Evolutionary conservation across 371 early-diverging fungal genomes (phyloP), one percentile per base, ranked within the genome.

Genomic region (Syncephalis plumigaleata): DNA sequence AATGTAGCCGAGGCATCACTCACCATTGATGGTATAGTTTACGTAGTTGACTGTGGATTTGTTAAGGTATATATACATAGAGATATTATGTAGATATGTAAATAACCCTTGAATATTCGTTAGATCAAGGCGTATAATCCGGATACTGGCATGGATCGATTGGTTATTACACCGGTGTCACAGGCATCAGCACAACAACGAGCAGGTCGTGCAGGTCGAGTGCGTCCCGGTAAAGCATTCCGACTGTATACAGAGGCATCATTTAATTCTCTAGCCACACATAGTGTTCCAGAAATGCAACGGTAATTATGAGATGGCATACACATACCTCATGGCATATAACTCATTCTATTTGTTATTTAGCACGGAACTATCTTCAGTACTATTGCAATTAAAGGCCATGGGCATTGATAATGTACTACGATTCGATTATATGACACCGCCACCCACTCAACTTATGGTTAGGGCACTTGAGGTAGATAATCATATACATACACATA

Each of bases 1-100:
- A 79, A 77, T 42, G 77, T 79, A 47, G 79, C 81, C 8, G 90
- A 90, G 60, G 81, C 91, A 1, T 88, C 88, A 0, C 64, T 92
- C 2, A 90, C 93, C 0, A 73, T 92, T 36, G 83, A 84, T 45
- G 79, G 80, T 2, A 74, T 90, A 37, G 77, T 75, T 3, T 89
- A 84, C 55, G 88, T 90, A 2, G 68, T 92, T 47, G 93, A 90
- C 59, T 58, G 65, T 44, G 93, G 90, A 0, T 77, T 67, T 61
- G 83, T 81, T 47, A 93, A 96, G 63, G 74, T 75, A 52, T n/a
- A n/a, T n/a, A n/a, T n/a, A n/a, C n/a, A n/a, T n/a, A 56, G 51
- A 26, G 43, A 9, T 31, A 31, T 31, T 31, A 31, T 31, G 11
- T 31, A 21, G 22, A 2, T 0, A 24, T 39, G 39, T 31, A 25